phyloP scores from a whole-genome alignment of 2,329 filamentous ascomycete genomes.

The Colletotrichum plurivorum region DNA sequence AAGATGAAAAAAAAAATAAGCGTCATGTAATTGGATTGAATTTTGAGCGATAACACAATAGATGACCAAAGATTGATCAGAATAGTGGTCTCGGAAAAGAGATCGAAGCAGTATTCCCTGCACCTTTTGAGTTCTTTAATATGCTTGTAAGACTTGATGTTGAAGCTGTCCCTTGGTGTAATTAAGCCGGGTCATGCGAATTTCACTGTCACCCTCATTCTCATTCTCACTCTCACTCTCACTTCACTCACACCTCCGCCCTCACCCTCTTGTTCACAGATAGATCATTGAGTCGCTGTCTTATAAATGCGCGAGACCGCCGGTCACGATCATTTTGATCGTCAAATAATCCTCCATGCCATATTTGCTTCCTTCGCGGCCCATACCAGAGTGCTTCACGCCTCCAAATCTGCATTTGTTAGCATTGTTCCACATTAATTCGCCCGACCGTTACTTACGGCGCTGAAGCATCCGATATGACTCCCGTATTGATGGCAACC shows the following conservation, averaged over 20 bases:
- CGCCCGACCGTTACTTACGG: conserved; percentile 46
- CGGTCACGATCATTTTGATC: conserved; percentile 68
- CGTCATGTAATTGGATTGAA: conserved; percentile 9
- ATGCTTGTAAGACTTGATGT: no score
- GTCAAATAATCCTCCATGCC: conserved; percentile 66
- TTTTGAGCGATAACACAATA: conserved; percentile 3
- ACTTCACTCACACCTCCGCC: no score
- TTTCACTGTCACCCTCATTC: no score
- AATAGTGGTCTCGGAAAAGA: neutral
- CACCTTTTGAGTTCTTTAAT: conserved; percentile 1
- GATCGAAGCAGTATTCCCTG: neutral
- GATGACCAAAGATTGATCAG: conserved; percentile 1
- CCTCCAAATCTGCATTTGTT: conserved; percentile 38
- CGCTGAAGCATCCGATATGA: conserved; percentile 43
- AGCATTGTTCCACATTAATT: neutral
- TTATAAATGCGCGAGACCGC: conserved; percentile 30
- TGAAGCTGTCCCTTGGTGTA: no score
- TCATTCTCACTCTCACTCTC: no score
- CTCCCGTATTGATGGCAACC: conserved; percentile 75
- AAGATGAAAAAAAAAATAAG: conserved; percentile 8
- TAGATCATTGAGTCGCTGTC: no score
- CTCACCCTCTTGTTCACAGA: no score
- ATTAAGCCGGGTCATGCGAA: no score
- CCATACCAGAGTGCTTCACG: conserved; percentile 40
- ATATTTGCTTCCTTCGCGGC: conserved; percentile 41